Base-by-base conservation (phyloP, 768 basidiomycete species). In the Udeniomyces megalosporus region DNA sequence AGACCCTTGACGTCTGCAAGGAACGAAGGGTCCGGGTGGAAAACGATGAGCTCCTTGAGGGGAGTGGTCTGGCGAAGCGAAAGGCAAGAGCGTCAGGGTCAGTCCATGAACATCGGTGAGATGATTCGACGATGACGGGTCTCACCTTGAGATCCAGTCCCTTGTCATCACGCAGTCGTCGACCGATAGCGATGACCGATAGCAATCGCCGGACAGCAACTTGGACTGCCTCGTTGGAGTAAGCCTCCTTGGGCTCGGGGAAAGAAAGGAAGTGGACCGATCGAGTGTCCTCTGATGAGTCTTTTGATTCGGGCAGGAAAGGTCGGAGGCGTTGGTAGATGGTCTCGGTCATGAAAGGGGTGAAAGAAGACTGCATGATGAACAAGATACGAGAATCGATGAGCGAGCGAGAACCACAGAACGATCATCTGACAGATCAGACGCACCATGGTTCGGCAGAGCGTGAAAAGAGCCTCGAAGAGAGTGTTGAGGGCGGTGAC, bases 281-380 rank as follows among this genome's bases (percentile, higher is more conserved):
- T 62, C 95, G 85, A 6, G 84, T 80, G 69, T 97, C 95, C 58
- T 75, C 71, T 2, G 80, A 81, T 20, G 79, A 79, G 29, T 70
- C 69, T 22, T 82, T 79, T 67, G 87, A 80, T 64, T 82, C 82
- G 0, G 90, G 88, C 66, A 93, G 86, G 77, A 82, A 93, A n/a
- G 77, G 77, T 50, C 83, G 82, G 45, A 97, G 79, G 35, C 87
- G 82, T 72, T 97, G 95, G 74, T 96, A 97, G 64, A 97, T 78
- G 74, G 84, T 95, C 75, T 99, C 95, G 7, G 91, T 92, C 72
- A 97, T 77, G 81, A 96, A 97, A 0, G 95, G 95, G 10, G 92
- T 96, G 75, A 95, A 99, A 8, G 95, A 92, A 0, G 93, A 93
- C 92, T 93, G 67, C 2, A 42, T 17, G 34, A 22, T 28, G 54